These are phyloP conservation scores for Cerrena zonata DNA, from an alignment of 1,284 basidiomycete species.

Conservation along the genomic window DNA sequence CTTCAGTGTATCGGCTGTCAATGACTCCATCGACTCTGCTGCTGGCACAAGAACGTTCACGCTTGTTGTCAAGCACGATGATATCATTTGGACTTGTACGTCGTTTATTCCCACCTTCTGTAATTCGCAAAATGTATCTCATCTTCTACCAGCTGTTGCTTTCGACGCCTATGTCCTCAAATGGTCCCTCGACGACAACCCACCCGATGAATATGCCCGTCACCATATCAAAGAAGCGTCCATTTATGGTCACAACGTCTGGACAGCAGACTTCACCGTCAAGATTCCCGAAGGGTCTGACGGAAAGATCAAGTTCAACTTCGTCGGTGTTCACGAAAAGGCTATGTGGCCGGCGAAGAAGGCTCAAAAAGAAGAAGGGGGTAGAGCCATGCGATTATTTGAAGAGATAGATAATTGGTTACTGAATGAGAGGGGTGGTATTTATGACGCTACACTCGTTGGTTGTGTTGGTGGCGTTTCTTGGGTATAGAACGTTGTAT, in stretches of 20 bases:
- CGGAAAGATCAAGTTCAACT: slow-evolving; percentile 48
- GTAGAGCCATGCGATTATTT: slow-evolving; percentile 61
- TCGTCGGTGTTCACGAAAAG: slow-evolving; percentile 48
- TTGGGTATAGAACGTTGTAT: slow-evolving; percentile 23
- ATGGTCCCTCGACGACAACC: slow-evolving; percentile 78
- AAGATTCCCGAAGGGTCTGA: slow-evolving; percentile 36
- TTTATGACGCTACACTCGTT: slow-evolving; percentile 60
- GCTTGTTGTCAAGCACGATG: slow-evolving; percentile 74
- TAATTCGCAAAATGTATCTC: slow-evolving; percentile 6
- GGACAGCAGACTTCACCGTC: slow-evolving; percentile 68
- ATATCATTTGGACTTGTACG: slow-evolving; percentile 72
- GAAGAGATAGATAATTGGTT: slow-evolving; percentile 65
- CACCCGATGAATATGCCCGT: slow-evolving; percentile 67
- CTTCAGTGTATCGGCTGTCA: slow-evolving; percentile 59
- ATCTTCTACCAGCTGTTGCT: slow-evolving; percentile 57
- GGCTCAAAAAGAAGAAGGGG: slow-evolving; percentile 33
- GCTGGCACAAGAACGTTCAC: slow-evolving; percentile 70
- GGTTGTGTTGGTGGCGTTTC: slow-evolving; percentile 63
- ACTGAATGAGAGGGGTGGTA: slow-evolving; percentile 48
- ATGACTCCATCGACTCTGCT: slow-evolving; percentile 51
- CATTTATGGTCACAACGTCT: slow-evolving; percentile 70
- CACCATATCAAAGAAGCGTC: slow-evolving; percentile 91
- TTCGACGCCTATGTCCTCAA: slow-evolving; percentile 87
- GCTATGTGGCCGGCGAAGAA: slow-evolving; percentile 8
- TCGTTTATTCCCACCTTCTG: neutral